These are phyloP conservation scores for Boechera stricta DNA, from an alignment of 345 rosid species.

Conservation along the genomic window DNA sequence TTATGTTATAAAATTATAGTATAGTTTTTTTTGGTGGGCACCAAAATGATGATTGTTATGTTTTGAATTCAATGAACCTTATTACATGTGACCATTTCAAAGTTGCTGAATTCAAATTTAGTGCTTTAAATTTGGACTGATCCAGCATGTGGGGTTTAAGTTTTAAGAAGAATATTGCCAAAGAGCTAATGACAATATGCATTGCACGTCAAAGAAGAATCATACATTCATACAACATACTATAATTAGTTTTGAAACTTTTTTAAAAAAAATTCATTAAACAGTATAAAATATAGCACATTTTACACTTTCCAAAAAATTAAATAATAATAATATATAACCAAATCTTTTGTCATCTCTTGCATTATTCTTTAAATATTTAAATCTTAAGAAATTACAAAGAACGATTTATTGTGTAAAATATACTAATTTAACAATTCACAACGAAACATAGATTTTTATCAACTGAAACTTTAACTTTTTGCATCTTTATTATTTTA, in stretches of 20 bases:
- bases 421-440: no score
- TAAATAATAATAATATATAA: no score
- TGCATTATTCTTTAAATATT: no score
- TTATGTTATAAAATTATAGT: slow-evolving; percentile 18
- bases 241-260: neutral
- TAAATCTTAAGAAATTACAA: no score
- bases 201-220: slow-evolving; percentile 26
- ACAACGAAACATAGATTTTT: no score
- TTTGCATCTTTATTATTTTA: no score
- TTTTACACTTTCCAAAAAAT: no score
- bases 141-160: slow-evolving; percentile 20
- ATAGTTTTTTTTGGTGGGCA: slow-evolving; percentile 31
- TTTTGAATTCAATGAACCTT: slow-evolving; percentile 33
- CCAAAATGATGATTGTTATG: slow-evolving; percentile 39
- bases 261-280: no score
- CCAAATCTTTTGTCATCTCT: no score
- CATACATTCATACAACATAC: neutral
- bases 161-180: neutral
- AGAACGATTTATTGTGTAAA: no score
- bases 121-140: slow-evolving; percentile 20
- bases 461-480: no score
- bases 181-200: slow-evolving; percentile 22
- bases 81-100: slow-evolving; percentile 43
- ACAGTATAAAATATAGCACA: neutral
- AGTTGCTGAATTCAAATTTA: slow-evolving; percentile 14